Conservation (phyloP, 305 asterid genomes). For the Coffea humblotiana region DNA sequence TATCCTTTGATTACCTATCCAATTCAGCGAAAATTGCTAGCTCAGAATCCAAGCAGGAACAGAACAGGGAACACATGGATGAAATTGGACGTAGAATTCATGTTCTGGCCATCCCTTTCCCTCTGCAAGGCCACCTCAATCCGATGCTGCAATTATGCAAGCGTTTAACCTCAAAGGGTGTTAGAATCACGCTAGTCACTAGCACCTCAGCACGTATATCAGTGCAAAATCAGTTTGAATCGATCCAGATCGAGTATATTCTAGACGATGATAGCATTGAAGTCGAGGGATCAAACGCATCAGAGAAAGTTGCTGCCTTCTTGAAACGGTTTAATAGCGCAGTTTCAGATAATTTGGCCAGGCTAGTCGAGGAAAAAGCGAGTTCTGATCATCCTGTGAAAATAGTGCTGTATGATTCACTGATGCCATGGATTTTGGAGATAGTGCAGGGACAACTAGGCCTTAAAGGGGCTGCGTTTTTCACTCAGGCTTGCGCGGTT, state of each 20-base stretch:
- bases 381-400: constrained; percentile 11
- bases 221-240: constrained; percentile 5
- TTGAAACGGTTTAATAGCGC: constrained; percentile 6
- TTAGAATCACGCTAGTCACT: constrained; percentile 30
- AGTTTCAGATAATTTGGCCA: constrained; percentile 11
- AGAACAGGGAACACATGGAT: background rate
- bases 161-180: constrained; percentile 28
- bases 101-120: constrained; percentile 33
- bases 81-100: constrained; percentile 20
- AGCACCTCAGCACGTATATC: constrained; percentile 2
- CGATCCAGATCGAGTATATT: constrained; percentile 20
- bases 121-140: constrained; percentile 43
- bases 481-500: constrained; percentile 30
- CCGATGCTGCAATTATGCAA: constrained; percentile 41
- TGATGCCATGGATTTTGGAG: constrained; percentile 34
- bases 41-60: too few relatives aligned
- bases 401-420: constrained; percentile 29
- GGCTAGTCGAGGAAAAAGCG: constrained; percentile 17
- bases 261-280: background rate
- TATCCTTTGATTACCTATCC: too few relatives aligned
- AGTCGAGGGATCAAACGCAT: constrained; percentile 7
- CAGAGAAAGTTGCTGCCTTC: background rate
- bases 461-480: constrained; percentile 33
- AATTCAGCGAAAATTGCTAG: too few relatives aligned
- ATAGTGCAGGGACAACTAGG: constrained; percentile 25